Conservation (phyloP, 441 rosid species). For the Adansonia rubrostipa region DNA sequence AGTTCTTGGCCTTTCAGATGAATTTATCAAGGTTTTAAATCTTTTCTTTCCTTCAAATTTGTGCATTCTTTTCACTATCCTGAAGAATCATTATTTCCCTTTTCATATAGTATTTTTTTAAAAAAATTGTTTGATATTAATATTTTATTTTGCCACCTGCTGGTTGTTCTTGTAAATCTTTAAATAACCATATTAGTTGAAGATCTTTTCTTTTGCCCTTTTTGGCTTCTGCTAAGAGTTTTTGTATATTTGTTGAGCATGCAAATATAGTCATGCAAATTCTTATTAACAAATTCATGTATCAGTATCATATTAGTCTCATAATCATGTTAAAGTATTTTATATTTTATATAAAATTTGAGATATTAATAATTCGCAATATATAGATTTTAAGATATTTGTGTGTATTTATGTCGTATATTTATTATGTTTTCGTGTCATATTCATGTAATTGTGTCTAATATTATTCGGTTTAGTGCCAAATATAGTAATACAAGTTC, state of each 20-base stretch:
- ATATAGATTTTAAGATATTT: too few species aligned
- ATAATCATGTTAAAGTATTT: too few species aligned
- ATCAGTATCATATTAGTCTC: too few species aligned
- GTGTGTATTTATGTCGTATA: too few species aligned
- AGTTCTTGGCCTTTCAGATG: slow-evolving; percentile 73
- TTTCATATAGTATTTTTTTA: not conserved
- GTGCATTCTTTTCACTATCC: slow-evolving; percentile 14
- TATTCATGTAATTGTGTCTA: too few species aligned
- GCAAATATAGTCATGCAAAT: not conserved
- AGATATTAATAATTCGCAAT: too few species aligned
- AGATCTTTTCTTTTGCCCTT: not conserved
- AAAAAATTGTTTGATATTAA: not conserved
- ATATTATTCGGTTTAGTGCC: not conserved
- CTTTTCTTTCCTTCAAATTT: slow-evolving; percentile 3
- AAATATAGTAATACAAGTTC: not conserved
- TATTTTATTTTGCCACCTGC: slow-evolving; percentile 19
- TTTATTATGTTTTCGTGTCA: too few species aligned
- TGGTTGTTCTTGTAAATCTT: not conserved
- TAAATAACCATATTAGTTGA: not conserved
- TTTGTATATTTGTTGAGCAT: not conserved
- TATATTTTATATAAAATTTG: too few species aligned
- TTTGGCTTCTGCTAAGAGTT: not conserved
- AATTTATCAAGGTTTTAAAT: slow-evolving; percentile 68
- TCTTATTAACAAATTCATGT: not conserved
- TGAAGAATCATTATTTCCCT: slow-evolving; percentile 9